A percentile compares a stretch with the other conserved stretches of the same genome.
These are phyloP conservation scores for Betula pendula DNA, from an alignment of 306 rosid genomes.

Conservation along the genomic window DNA sequence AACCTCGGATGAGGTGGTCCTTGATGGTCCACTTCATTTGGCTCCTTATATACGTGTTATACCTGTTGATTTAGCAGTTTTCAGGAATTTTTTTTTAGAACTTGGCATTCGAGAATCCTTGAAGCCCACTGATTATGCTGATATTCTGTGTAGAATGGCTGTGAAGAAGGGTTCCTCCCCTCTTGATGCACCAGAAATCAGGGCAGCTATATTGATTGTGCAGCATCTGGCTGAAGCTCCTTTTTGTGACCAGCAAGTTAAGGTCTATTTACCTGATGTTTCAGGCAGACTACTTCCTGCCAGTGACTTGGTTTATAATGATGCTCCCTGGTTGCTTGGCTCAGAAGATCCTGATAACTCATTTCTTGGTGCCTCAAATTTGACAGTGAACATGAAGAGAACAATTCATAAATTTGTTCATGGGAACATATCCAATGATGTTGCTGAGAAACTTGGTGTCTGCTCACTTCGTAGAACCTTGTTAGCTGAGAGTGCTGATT, in stretches of 20 bases:
- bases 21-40: constrained; percentile 92
- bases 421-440: constrained; percentile 92
- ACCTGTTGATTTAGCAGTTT: constrained; percentile 91
- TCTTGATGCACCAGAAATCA: constrained; percentile 74
- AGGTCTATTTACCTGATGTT: constrained; percentile 78
- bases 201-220: constrained; percentile 82
- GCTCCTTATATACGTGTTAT: constrained; percentile 96
- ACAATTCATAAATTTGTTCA: constrained; percentile 87
- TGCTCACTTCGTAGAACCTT: constrained; percentile 89
- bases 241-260: constrained; percentile 57
- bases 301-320: constrained; percentile 80
- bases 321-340: constrained; percentile 97
- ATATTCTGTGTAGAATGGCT: constrained; percentile 84
- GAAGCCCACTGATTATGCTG: constrained; percentile 69
- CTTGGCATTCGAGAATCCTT: constrained; percentile 85
- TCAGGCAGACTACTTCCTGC: constrained; percentile 78
- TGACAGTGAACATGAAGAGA: constrained; percentile 58
- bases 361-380: constrained; percentile 53
- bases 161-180: constrained; percentile 74
- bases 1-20: constrained; percentile 86
- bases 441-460: constrained; percentile 96
- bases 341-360: constrained; percentile 63
- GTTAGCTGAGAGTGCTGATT: constrained; percentile 97
- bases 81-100: constrained; percentile 71
- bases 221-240: constrained; percentile 90